Conservation (phyloP, 140 eudicot genomes). For the Oenanthe javanica region DNA sequence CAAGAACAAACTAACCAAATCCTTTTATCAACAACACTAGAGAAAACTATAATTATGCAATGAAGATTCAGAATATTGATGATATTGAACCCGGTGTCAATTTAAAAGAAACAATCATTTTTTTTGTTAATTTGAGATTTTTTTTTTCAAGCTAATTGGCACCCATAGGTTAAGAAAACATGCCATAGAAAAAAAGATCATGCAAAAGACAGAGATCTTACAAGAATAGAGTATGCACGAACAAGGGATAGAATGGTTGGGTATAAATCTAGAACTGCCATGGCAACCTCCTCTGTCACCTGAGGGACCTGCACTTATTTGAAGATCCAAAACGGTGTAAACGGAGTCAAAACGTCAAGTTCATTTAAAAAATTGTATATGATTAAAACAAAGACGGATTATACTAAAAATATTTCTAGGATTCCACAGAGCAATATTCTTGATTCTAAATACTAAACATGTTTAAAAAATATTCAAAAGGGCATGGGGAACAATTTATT, state of each 20-base stretch:
- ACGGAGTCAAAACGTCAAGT: background rate
- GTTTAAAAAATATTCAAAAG: background rate
- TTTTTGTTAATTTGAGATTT: background rate
- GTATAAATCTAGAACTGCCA: slow-evolving; percentile 81
- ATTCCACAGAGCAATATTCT: background rate
- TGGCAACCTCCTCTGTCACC: slow-evolving; percentile 84
- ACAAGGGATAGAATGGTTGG: slow-evolving; percentile 78
- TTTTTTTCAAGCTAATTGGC: background rate
- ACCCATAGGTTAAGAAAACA: background rate
- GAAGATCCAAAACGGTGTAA: background rate
- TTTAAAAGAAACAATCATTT: background rate
- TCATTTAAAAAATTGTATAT: background rate
- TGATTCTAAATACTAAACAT: background rate
- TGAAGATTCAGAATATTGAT: background rate
- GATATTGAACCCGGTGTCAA: background rate
- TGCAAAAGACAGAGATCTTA: slow-evolving; percentile 30
- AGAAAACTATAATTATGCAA: background rate
- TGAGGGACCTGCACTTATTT: slow-evolving; percentile 69
- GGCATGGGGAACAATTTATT: background rate
- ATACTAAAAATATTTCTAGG: background rate
- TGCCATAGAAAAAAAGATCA: background rate
- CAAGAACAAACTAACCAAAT: background rate
- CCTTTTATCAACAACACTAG: background rate
- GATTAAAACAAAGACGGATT: background rate
- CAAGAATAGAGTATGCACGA: slow-evolving; percentile 66